Conservation (phyloP, 2,329 filamentous ascomycete species). For the Colletotrichum sp. region DNA sequence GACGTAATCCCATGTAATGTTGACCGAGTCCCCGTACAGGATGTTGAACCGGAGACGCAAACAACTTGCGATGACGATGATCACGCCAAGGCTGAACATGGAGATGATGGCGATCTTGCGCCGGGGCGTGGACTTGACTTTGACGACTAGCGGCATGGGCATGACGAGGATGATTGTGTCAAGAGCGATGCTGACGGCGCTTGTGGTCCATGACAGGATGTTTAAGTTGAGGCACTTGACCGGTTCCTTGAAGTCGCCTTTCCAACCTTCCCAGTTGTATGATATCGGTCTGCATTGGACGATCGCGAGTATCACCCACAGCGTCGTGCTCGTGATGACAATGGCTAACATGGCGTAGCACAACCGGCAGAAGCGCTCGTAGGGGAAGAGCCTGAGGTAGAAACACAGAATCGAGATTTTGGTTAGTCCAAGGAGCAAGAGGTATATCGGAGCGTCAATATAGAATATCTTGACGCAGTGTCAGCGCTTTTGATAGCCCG, state of each 20-base stretch:
- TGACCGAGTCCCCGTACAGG: conserved; percentile 32
- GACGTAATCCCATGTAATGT: conserved; percentile 46
- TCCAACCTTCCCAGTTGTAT: conserved; percentile 15
- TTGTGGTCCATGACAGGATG: background rate
- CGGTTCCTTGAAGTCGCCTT: background rate
- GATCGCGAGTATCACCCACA: background rate
- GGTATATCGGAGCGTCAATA: background rate
- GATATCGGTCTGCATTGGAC: background rate
- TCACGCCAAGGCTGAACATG: conserved; percentile 50
- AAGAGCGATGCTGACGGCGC: conserved; percentile 46
- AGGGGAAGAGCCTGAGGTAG: conserved; percentile 1
- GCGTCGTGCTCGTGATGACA: background rate
- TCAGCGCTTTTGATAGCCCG: background rate
- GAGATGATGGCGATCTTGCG: conserved; percentile 46
- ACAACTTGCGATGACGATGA: conserved; percentile 39
- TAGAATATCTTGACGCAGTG: background rate
- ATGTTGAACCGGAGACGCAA: conserved; percentile 38
- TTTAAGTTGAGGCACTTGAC: background rate
- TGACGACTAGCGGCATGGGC: conserved; percentile 44
- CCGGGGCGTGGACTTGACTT: conserved; percentile 40
- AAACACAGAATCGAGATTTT: conserved; percentile 8
- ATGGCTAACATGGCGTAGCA: background rate
- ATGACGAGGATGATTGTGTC: conserved; percentile 48
- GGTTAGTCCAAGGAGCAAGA: background rate
- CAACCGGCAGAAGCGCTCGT: background rate